Conservation (phyloP, 169 alveolate species). For the Eimeria necatrix region DNA sequence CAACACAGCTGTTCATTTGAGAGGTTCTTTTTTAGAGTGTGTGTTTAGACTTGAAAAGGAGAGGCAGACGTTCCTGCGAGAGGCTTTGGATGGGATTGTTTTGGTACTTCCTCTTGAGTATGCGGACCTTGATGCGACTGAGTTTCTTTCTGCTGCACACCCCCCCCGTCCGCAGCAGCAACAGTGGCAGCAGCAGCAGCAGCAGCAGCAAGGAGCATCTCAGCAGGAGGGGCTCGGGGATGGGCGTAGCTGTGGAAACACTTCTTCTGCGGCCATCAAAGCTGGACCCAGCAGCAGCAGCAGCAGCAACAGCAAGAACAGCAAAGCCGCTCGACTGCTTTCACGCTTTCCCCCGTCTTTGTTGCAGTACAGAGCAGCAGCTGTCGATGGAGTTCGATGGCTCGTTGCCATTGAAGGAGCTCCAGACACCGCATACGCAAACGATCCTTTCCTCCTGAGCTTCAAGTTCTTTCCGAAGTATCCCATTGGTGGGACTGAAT, state of each 20-base stretch:
- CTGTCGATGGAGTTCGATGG: constrained; percentile 75
- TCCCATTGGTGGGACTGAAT: constrained; percentile 82
- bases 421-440: constrained; percentile 82
- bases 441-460: constrained; percentile 82
- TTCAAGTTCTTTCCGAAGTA: constrained; percentile 83
- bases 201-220: not conserved
- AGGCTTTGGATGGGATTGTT: constrained; percentile 26
- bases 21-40: too few relatives aligned
- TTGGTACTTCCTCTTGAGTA: constrained; percentile 43
- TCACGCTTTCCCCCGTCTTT: constrained; percentile 25
- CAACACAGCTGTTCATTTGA: not conserved
- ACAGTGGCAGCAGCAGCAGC: constrained; percentile 31
- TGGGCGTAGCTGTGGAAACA: not conserved
- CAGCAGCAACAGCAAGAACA: constrained; percentile 47
- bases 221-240: not conserved
- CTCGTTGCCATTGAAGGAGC: constrained; percentile 85
- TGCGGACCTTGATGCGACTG: not conserved
- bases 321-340: not conserved
- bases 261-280: not conserved
- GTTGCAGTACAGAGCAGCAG: not conserved
- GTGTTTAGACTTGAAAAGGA: constrained; percentile 30
- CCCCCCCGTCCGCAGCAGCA: constrained; percentile 12
- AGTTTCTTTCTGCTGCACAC: constrained; percentile 18
- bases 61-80: not conserved
- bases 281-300: not conserved